Evolutionary conservation across 2,329 filamentous ascomycete genomes (phyloP).

Genomic region (Neopestalotiopsis rosae): DNA sequence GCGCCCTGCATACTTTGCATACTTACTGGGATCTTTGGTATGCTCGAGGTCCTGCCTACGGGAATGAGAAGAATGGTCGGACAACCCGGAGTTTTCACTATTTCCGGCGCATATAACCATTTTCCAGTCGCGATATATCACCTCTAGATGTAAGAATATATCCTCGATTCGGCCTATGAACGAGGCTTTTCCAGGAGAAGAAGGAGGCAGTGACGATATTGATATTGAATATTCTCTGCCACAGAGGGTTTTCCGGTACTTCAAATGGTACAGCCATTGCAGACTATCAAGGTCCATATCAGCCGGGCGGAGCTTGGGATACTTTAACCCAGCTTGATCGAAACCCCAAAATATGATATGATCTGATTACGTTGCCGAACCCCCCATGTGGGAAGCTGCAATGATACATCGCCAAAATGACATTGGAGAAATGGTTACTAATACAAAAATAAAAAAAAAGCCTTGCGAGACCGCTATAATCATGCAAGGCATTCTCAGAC

Average conservation of each 20-base stretch:
- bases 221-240: too few species aligned
- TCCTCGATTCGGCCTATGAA: too few species aligned
- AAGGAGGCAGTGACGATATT: too few species aligned
- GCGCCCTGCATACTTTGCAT: background rate
- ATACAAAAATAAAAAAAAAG: too few species aligned
- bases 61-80: background rate
- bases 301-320: background rate
- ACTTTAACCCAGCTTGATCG: background rate
- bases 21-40: background rate
- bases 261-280: too few species aligned
- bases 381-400: background rate
- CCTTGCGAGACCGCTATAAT: too few species aligned
- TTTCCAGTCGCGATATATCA: background rate
- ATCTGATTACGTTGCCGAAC: background rate
- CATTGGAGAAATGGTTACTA: too few species aligned
- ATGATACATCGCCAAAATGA: background rate
- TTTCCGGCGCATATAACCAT: background rate
- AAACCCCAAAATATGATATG: background rate
- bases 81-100: background rate
- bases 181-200: too few species aligned
- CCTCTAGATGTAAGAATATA: too few species aligned
- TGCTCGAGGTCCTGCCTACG: background rate
- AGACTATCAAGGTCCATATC: too few species aligned
- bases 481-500: too few species aligned
- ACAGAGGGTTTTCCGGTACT: too few species aligned